Conservation (phyloP, 2,329 filamentous ascomycete genomes). For the Tolypocladium tropicale region DNA sequence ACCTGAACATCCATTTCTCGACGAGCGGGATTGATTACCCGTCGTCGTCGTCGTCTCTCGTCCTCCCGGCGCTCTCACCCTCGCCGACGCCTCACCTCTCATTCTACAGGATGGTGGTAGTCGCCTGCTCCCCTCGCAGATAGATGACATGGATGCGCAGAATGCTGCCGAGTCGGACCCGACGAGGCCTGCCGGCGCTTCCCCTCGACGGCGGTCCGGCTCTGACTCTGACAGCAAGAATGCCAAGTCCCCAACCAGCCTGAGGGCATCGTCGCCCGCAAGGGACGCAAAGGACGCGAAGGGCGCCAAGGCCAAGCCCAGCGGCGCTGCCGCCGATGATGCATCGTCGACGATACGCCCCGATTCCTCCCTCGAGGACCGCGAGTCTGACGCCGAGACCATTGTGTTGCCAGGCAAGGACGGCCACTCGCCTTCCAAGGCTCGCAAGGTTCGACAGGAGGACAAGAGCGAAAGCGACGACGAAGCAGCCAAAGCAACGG, state of each 20-base stretch:
- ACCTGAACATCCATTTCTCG: not conserved
- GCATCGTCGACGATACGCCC: conserved; percentile 10
- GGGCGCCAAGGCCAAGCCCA: not conserved
- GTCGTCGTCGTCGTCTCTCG: not conserved
- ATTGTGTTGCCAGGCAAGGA: conserved; percentile 59
- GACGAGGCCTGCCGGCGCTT: conserved; percentile 45
- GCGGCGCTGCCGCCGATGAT: not conserved
- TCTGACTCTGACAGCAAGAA: conserved; percentile 12
- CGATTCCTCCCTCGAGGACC: conserved; percentile 39
- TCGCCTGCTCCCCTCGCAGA: conserved; percentile 37
- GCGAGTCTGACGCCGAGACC: conserved; percentile 62
- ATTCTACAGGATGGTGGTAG: conserved; percentile 46
- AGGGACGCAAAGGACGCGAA: conserved; percentile 7
- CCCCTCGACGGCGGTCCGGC: conserved; percentile 29
- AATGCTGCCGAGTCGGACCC: conserved; percentile 54
- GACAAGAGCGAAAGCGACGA: conserved; percentile 49
- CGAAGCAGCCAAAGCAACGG: conserved; percentile 18
- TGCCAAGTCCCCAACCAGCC: conserved; percentile 3
- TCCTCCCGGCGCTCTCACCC: conserved; percentile 4
- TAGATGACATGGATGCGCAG: conserved; percentile 61
- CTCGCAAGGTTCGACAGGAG: conserved; percentile 55
- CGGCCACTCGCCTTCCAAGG: conserved; percentile 52
- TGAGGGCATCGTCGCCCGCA: conserved; percentile 7
- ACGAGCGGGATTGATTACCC: conserved; percentile 2
- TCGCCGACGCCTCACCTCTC: conserved; percentile 6